Evolutionary conservation across 2,329 filamentous ascomycete genomes (phyloP).

Genomic region (Phaeophleospora eucalypticola): DNA sequence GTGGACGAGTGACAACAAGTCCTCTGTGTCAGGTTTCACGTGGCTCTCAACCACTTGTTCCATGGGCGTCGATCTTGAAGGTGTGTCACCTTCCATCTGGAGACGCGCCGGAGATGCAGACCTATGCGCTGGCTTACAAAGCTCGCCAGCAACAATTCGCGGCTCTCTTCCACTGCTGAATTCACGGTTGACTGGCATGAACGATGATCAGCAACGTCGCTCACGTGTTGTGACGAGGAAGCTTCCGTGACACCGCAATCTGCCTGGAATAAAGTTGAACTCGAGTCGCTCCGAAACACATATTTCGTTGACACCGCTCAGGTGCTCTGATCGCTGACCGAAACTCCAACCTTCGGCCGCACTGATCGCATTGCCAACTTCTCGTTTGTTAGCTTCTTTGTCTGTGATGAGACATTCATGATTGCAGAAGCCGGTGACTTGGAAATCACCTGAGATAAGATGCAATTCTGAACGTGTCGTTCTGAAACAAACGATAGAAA

Average conservation of each 20-base stretch:
- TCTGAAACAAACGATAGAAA: neutral
- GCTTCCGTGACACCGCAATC: neutral
- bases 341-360: neutral
- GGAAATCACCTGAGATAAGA: neutral
- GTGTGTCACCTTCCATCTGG: neutral
- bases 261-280: neutral
- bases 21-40: constrained; percentile 10
- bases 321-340: neutral
- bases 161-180: no score
- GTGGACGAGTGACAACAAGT: neutral
- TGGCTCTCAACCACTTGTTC: constrained; percentile 2
- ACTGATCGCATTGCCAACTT: neutral
- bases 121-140: no score
- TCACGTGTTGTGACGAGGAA: neutral
- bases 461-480: neutral
- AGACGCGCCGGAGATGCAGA: neutral
- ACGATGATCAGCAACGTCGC: neutral
- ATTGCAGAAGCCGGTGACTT: neutral
- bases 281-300: neutral
- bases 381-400: neutral
- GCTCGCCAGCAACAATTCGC: neutral
- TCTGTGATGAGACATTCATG: neutral
- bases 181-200: neutral
- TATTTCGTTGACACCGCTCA: neutral
- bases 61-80: neutral